Conservation (phyloP, 2,329 filamentous ascomycete genomes). For the Nigrospora sphaerica region DNA sequence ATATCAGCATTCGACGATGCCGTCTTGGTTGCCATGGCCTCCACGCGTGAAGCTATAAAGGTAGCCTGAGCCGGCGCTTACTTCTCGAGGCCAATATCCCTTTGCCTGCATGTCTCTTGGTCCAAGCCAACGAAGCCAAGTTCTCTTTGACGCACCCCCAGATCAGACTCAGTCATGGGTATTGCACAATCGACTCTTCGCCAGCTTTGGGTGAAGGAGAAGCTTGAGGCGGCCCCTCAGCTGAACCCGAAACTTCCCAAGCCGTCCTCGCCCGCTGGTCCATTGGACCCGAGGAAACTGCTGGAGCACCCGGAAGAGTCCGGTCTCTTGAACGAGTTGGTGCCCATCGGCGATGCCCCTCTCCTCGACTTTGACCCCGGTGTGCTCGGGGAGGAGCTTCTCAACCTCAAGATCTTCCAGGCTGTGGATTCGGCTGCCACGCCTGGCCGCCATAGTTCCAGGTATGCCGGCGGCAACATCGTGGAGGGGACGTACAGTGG, state of each 20-base stretch:
- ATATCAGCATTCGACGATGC: too few species aligned
- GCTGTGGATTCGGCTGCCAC: background rate
- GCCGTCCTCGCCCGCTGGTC: background rate
- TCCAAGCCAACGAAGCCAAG: too few species aligned
- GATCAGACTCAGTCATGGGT: background rate
- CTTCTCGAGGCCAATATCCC: too few species aligned
- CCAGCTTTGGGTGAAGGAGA: background rate
- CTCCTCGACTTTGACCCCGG: conserved; percentile 26
- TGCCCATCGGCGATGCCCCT: conserved; percentile 15
- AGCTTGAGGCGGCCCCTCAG: background rate
- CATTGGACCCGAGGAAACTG: background rate
- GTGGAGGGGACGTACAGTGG: conserved; percentile 22
- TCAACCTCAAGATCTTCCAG: conserved; percentile 19
- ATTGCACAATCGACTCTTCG: background rate
- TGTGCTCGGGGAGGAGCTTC: conserved; percentile 23
- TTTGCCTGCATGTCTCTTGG: too few species aligned
- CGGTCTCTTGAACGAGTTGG: background rate
- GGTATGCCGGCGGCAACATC: conserved; percentile 20
- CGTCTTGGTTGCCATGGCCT: too few species aligned
- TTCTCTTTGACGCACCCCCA: too few species aligned
- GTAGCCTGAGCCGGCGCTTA: too few species aligned
- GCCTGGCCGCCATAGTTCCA: conserved; percentile 4
- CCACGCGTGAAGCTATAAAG: too few species aligned
- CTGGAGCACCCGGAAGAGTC: conserved; percentile 3
- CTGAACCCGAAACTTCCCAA: conserved; percentile 2